These are phyloP conservation scores for Telfairia occidentalis DNA, from an alignment of 331 rosid genomes.

Conservation along the genomic window DNA sequence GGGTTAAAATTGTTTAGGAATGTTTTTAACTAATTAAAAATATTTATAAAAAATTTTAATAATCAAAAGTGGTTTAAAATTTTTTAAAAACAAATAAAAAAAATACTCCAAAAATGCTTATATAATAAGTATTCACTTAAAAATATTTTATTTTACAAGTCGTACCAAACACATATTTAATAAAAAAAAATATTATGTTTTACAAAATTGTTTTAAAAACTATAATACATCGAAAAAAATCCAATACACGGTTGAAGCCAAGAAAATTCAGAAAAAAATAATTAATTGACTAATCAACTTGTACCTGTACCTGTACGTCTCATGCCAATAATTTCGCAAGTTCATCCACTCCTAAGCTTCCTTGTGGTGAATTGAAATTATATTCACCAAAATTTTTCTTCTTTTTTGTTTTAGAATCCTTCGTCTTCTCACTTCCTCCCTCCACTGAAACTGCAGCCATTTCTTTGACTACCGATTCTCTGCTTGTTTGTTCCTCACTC, in stretches of 20 bases:
- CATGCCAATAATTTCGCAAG: conserved; percentile 62
- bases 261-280: background rate
- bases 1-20: too few relatives aligned
- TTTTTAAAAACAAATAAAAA: too few relatives aligned
- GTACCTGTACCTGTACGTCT: conserved; percentile 2
- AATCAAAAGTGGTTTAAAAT: too few relatives aligned
- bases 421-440: conserved; percentile 31
- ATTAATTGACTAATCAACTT: background rate
- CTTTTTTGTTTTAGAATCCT: conserved; percentile 31
- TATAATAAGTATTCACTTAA: too few relatives aligned
- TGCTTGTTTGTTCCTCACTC: conserved; percentile 21
- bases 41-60: too few relatives aligned
- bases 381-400: conserved; percentile 34
- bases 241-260: background rate
- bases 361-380: conserved; percentile 48
- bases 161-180: too few relatives aligned
- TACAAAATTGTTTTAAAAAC: background rate
- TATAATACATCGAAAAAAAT: background rate
- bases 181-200: background rate
- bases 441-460: conserved; percentile 16
- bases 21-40: too few relatives aligned
- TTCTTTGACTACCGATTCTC: conserved; percentile 19
- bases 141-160: too few relatives aligned
- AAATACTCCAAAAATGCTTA: too few relatives aligned
- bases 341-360: conserved; percentile 76